Conservation (phyloP, 805 yeast genomes). For the Zygotorulaspora florentina region DNA sequence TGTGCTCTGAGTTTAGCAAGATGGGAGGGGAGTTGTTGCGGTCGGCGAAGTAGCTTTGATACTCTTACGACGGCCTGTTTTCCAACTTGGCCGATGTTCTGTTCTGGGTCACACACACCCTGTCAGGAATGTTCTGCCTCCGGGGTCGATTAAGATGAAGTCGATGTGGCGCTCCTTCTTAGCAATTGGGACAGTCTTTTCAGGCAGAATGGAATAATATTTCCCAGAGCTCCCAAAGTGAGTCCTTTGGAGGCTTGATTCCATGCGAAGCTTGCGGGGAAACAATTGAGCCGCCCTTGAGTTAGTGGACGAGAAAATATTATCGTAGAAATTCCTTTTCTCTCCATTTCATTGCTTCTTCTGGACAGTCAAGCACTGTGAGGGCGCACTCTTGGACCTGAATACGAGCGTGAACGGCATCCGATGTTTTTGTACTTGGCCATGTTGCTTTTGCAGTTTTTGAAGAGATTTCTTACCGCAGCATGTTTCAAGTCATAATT, state of each 20-base stretch:
- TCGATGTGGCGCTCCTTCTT: not conserved
- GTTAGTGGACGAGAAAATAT: not conserved
- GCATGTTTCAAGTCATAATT: no score
- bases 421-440: not conserved
- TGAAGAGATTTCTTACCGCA: not conserved
- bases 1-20: no score
- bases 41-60: no score
- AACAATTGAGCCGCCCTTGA: not conserved
- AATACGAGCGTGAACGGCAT: not conserved
- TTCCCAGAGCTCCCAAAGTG: not conserved
- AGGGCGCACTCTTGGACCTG: not conserved
- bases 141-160: no score
- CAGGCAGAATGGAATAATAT: not conserved
- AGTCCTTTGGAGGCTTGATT: not conserved
- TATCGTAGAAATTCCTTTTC: not conserved
- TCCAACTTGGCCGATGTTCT: no score
- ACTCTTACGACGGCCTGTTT: no score
- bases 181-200: slow-evolving; percentile 1
- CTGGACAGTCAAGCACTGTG: not conserved
- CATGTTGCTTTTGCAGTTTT: not conserved
- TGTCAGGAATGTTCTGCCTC: no score
- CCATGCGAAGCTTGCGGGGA: not conserved
- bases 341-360: not conserved
- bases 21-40: no score
- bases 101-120: no score